Conservation (phyloP, 352 stramenopile genomes). For the Globisporangium carolinianum region DNA sequence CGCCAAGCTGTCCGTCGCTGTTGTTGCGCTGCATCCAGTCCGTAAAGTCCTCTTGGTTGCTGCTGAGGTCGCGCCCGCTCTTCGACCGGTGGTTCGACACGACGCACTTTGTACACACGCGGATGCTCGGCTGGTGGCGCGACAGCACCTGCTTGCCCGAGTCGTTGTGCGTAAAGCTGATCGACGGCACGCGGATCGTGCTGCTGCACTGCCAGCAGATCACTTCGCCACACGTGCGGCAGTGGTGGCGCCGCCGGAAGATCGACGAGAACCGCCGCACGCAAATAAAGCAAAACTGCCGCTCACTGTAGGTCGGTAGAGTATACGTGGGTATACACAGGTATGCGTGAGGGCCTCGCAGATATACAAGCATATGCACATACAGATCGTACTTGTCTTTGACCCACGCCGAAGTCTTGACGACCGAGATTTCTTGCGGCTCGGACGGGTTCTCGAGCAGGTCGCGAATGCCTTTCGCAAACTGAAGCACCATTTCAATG, state of each 20-base stretch:
- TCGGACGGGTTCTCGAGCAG: constrained; percentile 73
- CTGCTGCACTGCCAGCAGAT: constrained; percentile 86
- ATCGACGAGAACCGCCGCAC: constrained; percentile 75
- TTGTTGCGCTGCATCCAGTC: constrained; percentile 71
- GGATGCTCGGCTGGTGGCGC: constrained; percentile 74
- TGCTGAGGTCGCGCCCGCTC: constrained; percentile 48
- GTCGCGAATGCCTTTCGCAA: constrained; percentile 71
- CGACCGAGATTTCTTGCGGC: constrained; percentile 73
- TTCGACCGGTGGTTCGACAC: constrained; percentile 73
- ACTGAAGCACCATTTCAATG: constrained; percentile 77
- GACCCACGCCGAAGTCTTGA: constrained; percentile 77
- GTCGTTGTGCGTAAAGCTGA: constrained; percentile 82
- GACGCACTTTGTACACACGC: constrained; percentile 80
- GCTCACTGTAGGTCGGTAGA: constrained; percentile 27
- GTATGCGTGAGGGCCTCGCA: background rate
- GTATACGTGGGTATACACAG: background rate
- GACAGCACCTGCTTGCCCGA: constrained; percentile 73
- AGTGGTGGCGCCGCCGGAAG: constrained; percentile 84
- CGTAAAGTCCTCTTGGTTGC: constrained; percentile 77
- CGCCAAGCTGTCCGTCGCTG: constrained; percentile 14
- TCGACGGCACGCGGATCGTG: constrained; percentile 76
- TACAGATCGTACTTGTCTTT: constrained; percentile 62
- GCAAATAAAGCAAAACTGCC: constrained; percentile 79
- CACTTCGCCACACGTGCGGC: constrained; percentile 80
- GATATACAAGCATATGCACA: background rate